Base-by-base conservation (phyloP, 345 rosid genomes). In the Erucastrum elatum region DNA sequence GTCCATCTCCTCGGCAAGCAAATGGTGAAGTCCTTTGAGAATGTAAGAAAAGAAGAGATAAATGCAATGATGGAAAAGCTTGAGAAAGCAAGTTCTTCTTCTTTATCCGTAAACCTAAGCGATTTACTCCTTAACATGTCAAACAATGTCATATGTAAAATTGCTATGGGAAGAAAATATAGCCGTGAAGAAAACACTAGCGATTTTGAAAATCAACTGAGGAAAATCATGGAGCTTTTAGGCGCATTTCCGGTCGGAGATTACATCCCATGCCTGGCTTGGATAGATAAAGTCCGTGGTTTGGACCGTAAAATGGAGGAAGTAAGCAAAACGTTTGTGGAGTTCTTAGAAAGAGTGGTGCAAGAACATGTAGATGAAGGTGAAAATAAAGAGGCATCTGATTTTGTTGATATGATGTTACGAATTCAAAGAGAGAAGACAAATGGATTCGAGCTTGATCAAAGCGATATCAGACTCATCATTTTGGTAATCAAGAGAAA, bases 151-250 rank as follows among this genome's bases (percentile, higher is more conserved):
- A 35, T 79, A n/a, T 82, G 91, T 51, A 78, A 87, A 83, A 76
- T 59, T 16, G 83, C 88, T 2, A 66, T 87, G 2, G 93, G 93
- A 64, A 86, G 82, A 79, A 90, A 84, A 77, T 82, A 88, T 66
- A 63, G 82, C 10, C 82, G 63, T 1, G 87, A 77, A 3, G 82
- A 81, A 26, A 63, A 10, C 8, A 79, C 81, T 6, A 75, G 13
- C 12, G 83, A 71, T 75, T 84, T 90, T 30, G 65, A 71, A 77
- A 64, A 33, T 55, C 26, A 84, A 5, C 0, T 86, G 72, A 31
- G 31, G 0, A 81, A 77, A 70, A 25, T 88, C 10, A 11, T 12
- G 44, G 75, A 58, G 27, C 46, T 87, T 9, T 17, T 89, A 27
- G 92, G 62, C 2, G 62, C 62, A 56, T 56, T 56, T 56, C 62